A percentile compares a stretch with the other conserved stretches of the same genome.
phyloP scores from a whole-genome alignment of 768 basidiomycete genomes.

The Leccinum uliginosum region DNA sequence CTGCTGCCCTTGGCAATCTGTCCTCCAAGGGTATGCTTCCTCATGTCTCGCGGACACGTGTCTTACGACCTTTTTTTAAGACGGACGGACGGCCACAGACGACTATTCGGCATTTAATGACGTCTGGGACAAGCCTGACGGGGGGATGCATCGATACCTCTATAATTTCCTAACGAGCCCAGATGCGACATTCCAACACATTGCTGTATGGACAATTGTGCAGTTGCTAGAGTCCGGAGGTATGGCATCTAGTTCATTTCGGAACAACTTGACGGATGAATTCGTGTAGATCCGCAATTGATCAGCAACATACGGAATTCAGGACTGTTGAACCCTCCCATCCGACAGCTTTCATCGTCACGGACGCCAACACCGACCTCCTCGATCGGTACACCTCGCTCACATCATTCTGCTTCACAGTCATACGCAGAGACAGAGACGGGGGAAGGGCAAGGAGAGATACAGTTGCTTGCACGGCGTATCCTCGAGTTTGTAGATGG shows the following conservation, averaged over 20 bases:
- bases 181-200: constrained; percentile 98
- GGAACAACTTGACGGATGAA: background rate
- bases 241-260: constrained; percentile 26
- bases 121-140: constrained; percentile 97
- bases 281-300: constrained; percentile 69
- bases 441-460: constrained; percentile 88
- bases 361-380: constrained; percentile 66
- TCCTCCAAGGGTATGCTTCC: constrained; percentile 80
- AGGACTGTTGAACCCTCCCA: constrained; percentile 74
- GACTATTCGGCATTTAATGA: constrained; percentile 98
- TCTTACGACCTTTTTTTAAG: constrained; percentile 34
- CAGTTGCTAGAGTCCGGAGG: constrained; percentile 96
- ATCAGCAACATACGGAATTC: constrained; percentile 89
- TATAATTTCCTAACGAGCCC: constrained; percentile 89
- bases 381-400: constrained; percentile 69
- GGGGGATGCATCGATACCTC: constrained; percentile 93
- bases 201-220: constrained; percentile 99
- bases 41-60: background rate
- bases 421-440: constrained; percentile 82
- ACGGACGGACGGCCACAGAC: constrained; percentile 69
- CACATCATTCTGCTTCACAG: constrained; percentile 61
- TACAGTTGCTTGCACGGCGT: constrained; percentile 76
- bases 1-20: constrained; percentile 94
- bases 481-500: constrained; percentile 86
- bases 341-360: constrained; percentile 75